Conservation (phyloP, 1,284 basidiomycete genomes). For the Grifola frondosa region DNA sequence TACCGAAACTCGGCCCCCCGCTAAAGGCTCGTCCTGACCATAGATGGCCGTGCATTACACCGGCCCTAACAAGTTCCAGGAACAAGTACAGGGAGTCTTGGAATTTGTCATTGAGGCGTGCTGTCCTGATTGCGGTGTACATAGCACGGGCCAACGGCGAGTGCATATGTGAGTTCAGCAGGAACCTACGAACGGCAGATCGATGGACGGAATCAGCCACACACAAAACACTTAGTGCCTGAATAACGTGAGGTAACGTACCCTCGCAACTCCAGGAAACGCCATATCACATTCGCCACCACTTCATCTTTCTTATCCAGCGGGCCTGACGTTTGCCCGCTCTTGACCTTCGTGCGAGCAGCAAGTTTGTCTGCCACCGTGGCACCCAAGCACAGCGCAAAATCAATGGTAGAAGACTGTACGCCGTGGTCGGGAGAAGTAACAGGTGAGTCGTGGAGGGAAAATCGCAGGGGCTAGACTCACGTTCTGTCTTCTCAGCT, state of each 20-base stretch:
- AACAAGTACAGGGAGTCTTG: conserved; percentile 95
- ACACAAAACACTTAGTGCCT: conserved; percentile 8
- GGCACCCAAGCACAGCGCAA: conserved; percentile 91
- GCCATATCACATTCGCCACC: conserved; percentile 97
- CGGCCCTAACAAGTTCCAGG: conserved; percentile 89
- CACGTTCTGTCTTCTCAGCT: conserved; percentile 93
- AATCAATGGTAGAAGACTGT: conserved; percentile 95
- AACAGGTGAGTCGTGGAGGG: too few species aligned
- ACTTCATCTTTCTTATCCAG: conserved; percentile 99
- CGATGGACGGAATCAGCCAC: conserved; percentile 15
- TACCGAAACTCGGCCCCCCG: conserved; percentile 94
- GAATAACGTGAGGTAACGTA: conserved; percentile 34
- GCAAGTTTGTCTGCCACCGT: conserved; percentile 81
- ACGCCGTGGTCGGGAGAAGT: too few species aligned
- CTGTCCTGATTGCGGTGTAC: conserved; percentile 74
- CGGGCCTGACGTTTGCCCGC: conserved; percentile 38
- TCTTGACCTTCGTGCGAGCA: conserved; percentile 68
- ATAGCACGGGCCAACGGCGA: conserved; percentile 90
- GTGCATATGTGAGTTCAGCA: conserved; percentile 86
- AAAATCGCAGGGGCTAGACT: conserved; percentile 37
- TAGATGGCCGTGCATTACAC: conserved; percentile 91
- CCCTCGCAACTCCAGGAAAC: conserved; percentile 95
- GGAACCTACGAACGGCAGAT: conserved; percentile 57
- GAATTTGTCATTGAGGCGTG: conserved; percentile 95
- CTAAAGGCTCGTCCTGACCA: conserved; percentile 89